Evolutionary conservation across 768 basidiomycete species (phyloP).

Genomic region (Naganishia randhawae): DNA sequence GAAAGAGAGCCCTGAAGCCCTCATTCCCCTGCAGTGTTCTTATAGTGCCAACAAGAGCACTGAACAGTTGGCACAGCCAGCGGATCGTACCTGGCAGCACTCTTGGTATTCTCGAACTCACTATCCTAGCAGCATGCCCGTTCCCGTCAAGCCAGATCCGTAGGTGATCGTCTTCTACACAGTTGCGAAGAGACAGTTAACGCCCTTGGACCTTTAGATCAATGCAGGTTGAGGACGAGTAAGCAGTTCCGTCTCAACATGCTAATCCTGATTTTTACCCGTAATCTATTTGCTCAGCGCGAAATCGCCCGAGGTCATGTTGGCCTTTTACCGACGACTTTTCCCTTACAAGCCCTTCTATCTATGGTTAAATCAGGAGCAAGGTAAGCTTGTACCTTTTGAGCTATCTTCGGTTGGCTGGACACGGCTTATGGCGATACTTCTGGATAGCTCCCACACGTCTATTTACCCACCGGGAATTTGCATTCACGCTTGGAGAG

Average conservation of each 20-base stretch:
- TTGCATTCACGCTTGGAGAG: conserved; percentile 84
- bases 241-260: neutral
- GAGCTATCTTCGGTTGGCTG: no score
- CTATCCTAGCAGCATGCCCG: neutral
- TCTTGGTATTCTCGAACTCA: neutral
- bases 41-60: no score
- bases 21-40: no score
- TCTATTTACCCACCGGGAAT: conserved; percentile 89
- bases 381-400: conserved; percentile 52
- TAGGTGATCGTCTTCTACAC: neutral
- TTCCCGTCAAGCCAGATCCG: conserved; percentile 12
- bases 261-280: neutral
- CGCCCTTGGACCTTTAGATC: neutral
- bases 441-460: conserved; percentile 56
- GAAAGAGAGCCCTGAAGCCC: no score
- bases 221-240: conserved; percentile 21
- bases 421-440: neutral
- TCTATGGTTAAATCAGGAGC: conserved; percentile 90
- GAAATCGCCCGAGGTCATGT: conserved; percentile 63
- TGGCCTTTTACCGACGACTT: conserved; percentile 77
- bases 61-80: no score
- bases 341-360: conserved; percentile 94
- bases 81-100: no score
- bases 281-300: conserved; percentile 32
- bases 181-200: neutral